These are phyloP conservation scores for Alternaria sp. DNA, from an alignment of 2,329 filamentous ascomycete species.

Conservation along the genomic window DNA sequence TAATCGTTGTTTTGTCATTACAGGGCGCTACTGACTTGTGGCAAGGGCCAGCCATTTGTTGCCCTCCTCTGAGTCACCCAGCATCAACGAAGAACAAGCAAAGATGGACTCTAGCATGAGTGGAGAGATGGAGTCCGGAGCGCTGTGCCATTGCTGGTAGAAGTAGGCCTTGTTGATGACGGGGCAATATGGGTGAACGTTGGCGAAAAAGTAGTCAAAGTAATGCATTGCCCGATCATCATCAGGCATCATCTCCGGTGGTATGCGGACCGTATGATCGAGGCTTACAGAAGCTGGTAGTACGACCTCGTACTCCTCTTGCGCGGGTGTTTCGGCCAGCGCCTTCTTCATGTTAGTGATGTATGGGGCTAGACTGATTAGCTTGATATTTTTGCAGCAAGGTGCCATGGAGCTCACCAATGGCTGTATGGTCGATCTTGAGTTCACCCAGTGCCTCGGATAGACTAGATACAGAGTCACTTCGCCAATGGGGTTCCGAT, in stretches of 20 bases:
- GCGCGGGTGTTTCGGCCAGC: slow-evolving; percentile 65
- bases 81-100: slow-evolving; percentile 82
- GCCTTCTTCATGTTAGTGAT: slow-evolving; percentile 69
- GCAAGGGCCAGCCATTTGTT: slow-evolving; percentile 93
- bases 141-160: slow-evolving; percentile 87
- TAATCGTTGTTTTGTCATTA: neutral
- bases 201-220: slow-evolving; percentile 87
- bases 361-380: slow-evolving; percentile 72
- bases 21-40: slow-evolving; percentile 67
- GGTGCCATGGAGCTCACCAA: slow-evolving; percentile 64
- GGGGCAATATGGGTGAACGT: slow-evolving; percentile 92
- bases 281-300: slow-evolving; percentile 73
- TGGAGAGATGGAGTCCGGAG: slow-evolving; percentile 84
- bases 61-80: slow-evolving; percentile 82
- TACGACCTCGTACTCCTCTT: slow-evolving; percentile 74
- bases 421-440: slow-evolving; percentile 84
- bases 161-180: slow-evolving; percentile 83
- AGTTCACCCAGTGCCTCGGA: slow-evolving; percentile 83
- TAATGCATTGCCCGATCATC: slow-evolving; percentile 83
- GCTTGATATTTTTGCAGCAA: neutral
- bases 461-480: slow-evolving; percentile 66
- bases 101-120: slow-evolving; percentile 89
- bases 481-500: slow-evolving; percentile 57
- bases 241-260: slow-evolving; percentile 89
- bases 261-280: slow-evolving; percentile 83